phyloP scores from a whole-genome alignment of 2,329 filamentous ascomycete genomes.

The Sporothrix brasiliensis region DNA sequence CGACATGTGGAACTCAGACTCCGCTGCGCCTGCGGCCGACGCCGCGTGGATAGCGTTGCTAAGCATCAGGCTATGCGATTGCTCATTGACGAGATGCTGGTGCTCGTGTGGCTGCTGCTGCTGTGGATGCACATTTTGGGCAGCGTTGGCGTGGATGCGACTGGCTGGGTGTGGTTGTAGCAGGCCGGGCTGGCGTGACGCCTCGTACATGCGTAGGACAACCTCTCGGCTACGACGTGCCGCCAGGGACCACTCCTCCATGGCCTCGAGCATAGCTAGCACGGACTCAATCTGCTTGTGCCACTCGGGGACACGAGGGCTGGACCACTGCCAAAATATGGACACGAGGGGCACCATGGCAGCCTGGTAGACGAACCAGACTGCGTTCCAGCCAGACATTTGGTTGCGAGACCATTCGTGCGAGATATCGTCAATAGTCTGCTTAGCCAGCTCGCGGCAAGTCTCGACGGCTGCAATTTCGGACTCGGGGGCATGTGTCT shows the following conservation, averaged over 20 bases:
- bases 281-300: conserved; percentile 61
- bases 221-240: conserved; percentile 66
- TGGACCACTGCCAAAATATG: conserved; percentile 68
- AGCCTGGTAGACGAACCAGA: conserved; percentile 81
- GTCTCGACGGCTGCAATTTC: conserved; percentile 69
- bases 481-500: conserved; percentile 57
- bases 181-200: conserved; percentile 46
- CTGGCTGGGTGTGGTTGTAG: conserved; percentile 37
- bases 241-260: conserved; percentile 67
- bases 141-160: not conserved
- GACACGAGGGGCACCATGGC: conserved; percentile 77
- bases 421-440: conserved; percentile 72
- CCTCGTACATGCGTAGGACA: conserved; percentile 65
- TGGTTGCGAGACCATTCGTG: conserved; percentile 71
- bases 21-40: conserved; percentile 37
- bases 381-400: conserved; percentile 78
- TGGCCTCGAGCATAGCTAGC: conserved; percentile 63
- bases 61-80: conserved; percentile 40
- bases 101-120: conserved; percentile 30
- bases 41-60: conserved; percentile 4
- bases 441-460: conserved; percentile 69
- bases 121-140: conserved; percentile 36
- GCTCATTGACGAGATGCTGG: conserved; percentile 44
- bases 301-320: conserved; percentile 55
- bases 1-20: conserved; percentile 53